These are phyloP conservation scores for Bassia scoparia DNA, from an alignment of 148 eudicot species.

Conservation along the genomic window DNA sequence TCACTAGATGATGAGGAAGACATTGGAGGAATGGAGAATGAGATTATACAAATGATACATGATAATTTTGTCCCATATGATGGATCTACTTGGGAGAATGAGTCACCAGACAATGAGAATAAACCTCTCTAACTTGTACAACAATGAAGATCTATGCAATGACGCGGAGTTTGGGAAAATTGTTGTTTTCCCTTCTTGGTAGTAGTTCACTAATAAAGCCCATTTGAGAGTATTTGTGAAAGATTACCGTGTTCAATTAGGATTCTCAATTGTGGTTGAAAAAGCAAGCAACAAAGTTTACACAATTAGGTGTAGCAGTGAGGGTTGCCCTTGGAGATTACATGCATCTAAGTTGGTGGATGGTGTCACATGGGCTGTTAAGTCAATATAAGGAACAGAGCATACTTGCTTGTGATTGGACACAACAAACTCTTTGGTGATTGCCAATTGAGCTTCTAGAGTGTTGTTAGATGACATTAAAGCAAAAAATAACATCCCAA, in stretches of 20 bases:
- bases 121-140: too few relatives aligned
- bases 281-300: neutral
- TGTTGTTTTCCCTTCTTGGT: neutral
- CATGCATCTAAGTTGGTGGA: neutral
- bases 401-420: neutral
- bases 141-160: too few relatives aligned
- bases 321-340: neutral
- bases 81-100: too few relatives aligned
- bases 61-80: too few relatives aligned
- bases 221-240: neutral
- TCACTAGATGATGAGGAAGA: too few relatives aligned
- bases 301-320: neutral
- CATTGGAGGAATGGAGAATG: too few relatives aligned
- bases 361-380: neutral
- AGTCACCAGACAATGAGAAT: too few relatives aligned
- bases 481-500: neutral
- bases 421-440: neutral
- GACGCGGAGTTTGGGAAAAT: too few relatives aligned
- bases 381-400: neutral
- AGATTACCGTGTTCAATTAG: neutral
- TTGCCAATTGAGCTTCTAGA: neutral
- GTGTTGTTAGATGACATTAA: neutral
- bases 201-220: neutral
- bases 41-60: too few relatives aligned
- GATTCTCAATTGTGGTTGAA: neutral